Conservation (phyloP, 2,329 filamentous ascomycete species). For the Epicoccum nigrum region DNA sequence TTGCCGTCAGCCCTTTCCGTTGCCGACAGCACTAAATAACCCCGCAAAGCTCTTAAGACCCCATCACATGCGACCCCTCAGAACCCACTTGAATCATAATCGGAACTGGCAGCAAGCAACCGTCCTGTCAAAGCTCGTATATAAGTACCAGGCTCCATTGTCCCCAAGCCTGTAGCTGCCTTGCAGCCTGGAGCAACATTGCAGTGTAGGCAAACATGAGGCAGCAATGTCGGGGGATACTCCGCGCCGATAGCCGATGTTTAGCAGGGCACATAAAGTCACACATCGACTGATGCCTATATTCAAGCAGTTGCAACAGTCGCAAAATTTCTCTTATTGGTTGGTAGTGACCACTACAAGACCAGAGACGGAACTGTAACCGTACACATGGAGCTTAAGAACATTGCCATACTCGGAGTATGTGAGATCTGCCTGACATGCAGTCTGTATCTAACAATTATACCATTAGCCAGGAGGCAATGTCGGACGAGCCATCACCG, state of each 20-base stretch:
- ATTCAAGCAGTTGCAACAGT: no score
- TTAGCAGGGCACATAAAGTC: not conserved
- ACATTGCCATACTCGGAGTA: slow-evolving; percentile 45
- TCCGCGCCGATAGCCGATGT: not conserved
- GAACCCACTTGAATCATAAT: not conserved
- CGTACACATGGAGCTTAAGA: slow-evolving; percentile 42
- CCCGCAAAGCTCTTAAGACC: not conserved
- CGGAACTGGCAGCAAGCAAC: no score
- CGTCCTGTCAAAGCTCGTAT: no score
- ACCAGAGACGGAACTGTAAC: not conserved
- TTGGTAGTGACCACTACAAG: no score
- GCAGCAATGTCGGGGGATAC: not conserved
- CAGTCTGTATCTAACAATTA: not conserved
- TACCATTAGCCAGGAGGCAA: slow-evolving; percentile 38
- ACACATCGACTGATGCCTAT: no score
- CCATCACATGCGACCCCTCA: not conserved
- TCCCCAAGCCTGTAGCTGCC: no score
- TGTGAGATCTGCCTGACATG: not conserved
- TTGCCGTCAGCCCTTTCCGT: slow-evolving; percentile 4
- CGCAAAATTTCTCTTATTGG: no score
- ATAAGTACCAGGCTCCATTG: no score
- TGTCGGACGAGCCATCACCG: slow-evolving; percentile 39
- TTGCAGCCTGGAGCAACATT: slow-evolving; percentile 1
- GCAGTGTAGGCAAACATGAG: slow-evolving; percentile 3
- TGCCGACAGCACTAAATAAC: slow-evolving; percentile 12